Evolutionary conservation across 140 eudicot genomes (phyloP), one percentile per base, ranked within the genome.

Genomic region (Ambrosia hybrid): DNA sequence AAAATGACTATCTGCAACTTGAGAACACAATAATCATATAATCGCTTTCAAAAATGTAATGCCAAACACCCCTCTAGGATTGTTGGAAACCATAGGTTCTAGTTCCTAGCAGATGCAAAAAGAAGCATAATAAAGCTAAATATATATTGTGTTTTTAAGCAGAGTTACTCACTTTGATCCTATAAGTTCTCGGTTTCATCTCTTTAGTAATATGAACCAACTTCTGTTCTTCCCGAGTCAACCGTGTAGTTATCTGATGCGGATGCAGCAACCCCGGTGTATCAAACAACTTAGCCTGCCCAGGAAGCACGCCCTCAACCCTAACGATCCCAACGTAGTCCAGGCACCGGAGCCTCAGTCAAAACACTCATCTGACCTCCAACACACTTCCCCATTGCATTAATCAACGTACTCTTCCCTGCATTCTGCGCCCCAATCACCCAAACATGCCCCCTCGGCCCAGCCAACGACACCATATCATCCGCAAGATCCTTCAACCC

Each of bases 391-490:
- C 92, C 99, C 67, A 94, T 83, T 2, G 97, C 97, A 76, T 94
- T 94, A 66, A 94, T 84, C 73, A 94, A 68, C 0, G 99, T 94
- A 2, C 95, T 88, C 57, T 94, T 94, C 5, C 99, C 99, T 0
- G 99, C 94, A 86, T 94, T 94, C 65, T 94, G 99, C 16, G 99
- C 96, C 72, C 99, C 99, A 4, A 94, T 80, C 2, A 90, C 99
- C 99, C 99, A 94, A 39, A 94, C 96, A 58, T 85, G 84, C 65
- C 99, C 99, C 82, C 99, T 74, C 4, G 80, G 83, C 53, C 99
- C 99, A 0, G 95, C 97, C 84, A 88, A 76, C 1, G 77, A 75
- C 37, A 74, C 86, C 76, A 94, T 95, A 84, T 90, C 99, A 68
- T 94, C 96, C 12, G 82, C 82, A 82, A 94, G 88, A 83, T 81